These are phyloP conservation scores for Sequoia sempervirens DNA, from an alignment of 75 land plant species.

Conservation along the genomic window DNA sequence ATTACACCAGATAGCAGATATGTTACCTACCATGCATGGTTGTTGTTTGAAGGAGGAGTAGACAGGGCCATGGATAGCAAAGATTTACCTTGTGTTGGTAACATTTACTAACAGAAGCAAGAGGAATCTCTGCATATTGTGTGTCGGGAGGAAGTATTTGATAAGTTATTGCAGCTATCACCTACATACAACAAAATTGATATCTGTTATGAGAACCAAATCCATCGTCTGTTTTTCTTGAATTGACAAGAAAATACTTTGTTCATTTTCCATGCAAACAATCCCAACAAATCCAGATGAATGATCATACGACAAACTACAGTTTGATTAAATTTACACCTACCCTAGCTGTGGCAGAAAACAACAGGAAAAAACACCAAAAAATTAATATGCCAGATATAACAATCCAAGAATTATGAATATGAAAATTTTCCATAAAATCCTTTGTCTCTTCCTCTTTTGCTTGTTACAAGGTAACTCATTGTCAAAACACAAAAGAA, in stretches of 20 bases:
- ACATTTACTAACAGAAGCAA: constrained; percentile 60
- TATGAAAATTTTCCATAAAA: neutral
- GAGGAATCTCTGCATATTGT: constrained; percentile 81
- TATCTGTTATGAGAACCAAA: neutral
- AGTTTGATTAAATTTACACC: neutral
- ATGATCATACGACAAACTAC: neutral
- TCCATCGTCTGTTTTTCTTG: neutral
- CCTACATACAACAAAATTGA: constrained; percentile 26
- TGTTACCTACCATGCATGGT: neutral
- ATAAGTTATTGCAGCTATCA: constrained; percentile 70
- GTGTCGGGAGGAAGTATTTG: constrained; percentile 68
- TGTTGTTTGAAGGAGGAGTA: neutral
- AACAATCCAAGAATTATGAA: neutral
- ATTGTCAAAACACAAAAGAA: neutral
- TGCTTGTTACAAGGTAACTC: neutral
- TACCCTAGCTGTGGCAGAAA: neutral
- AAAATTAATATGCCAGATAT: neutral
- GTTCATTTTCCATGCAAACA: neutral
- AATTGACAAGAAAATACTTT: neutral
- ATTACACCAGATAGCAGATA: neutral
- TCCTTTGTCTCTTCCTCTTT: neutral
- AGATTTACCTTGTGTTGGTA: constrained; percentile 52
- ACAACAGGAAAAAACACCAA: neutral
- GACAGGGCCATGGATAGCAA: neutral
- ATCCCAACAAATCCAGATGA: neutral